Percentiles rank a stretch among this genome's conserved stretches.
phyloP scores from a whole-genome alignment of 148 eudicot genomes.

The Suaeda aralocaspica region DNA sequence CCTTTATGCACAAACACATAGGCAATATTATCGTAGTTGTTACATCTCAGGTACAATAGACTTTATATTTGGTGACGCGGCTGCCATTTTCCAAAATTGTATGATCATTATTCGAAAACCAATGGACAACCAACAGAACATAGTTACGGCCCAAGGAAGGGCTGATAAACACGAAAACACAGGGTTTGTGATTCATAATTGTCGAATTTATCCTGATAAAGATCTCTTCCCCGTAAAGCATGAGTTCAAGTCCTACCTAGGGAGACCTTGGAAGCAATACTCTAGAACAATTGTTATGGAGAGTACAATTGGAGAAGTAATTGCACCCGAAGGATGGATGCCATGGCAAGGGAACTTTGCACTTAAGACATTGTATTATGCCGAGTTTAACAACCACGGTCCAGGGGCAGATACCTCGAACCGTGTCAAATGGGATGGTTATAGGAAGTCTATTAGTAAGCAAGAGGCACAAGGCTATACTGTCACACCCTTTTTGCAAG shows the following conservation, averaged over 20 bases:
- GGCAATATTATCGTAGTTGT: conserved; percentile 65
- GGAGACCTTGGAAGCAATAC: conserved; percentile 70
- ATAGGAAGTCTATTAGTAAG: conserved; percentile 37
- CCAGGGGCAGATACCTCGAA: conserved; percentile 39
- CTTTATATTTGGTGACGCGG: conserved; percentile 70
- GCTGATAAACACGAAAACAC: conserved; percentile 43
- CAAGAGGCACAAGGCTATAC: conserved; percentile 52
- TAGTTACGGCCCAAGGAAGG: conserved; percentile 66
- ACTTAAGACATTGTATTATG: conserved; percentile 54
- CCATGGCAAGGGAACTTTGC: conserved; percentile 46
- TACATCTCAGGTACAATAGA: conserved; percentile 60
- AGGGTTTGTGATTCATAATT: conserved; percentile 59
- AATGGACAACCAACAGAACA: conserved; percentile 50
- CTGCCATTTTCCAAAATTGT: conserved; percentile 67
- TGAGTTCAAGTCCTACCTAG: conserved; percentile 53
- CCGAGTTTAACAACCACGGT: conserved; percentile 60
- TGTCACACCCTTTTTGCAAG: conserved; percentile 53
- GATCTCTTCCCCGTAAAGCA: conserved; percentile 34
- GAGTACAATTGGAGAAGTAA: conserved; percentile 42
- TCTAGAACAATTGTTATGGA: conserved; percentile 75
- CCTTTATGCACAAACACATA: conserved; percentile 58
- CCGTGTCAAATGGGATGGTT: conserved; percentile 73
- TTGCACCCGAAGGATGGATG: conserved; percentile 71
- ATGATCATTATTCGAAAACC: conserved; percentile 44
- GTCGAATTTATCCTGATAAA: conserved; percentile 42